Conservation (phyloP, 2,329 filamentous ascomycete species). For the Aspergillus brunneoviolaceus region DNA sequence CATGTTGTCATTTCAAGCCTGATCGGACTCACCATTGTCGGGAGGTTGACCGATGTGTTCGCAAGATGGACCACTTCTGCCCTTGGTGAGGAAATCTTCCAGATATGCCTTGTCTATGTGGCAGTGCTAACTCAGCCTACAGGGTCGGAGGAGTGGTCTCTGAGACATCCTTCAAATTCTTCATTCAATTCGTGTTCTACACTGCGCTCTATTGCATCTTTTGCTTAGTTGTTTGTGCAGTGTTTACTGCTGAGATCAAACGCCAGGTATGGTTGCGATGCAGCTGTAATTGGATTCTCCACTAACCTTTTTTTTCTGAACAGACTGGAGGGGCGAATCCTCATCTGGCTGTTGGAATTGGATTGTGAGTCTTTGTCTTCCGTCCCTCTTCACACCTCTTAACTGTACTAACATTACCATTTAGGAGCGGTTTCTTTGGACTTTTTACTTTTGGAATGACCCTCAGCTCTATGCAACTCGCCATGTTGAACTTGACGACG, state of each 20-base stretch:
- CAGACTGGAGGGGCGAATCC: constrained; percentile 50
- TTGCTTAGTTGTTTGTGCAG: constrained; percentile 62
- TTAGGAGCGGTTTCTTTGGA: constrained; percentile 65
- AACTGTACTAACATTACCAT: constrained; percentile 10
- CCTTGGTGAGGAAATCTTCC: constrained; percentile 59
- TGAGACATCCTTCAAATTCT: constrained; percentile 87
- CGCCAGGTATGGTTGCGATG: constrained; percentile 39
- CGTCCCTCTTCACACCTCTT: not conserved
- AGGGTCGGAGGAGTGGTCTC: constrained; percentile 91
- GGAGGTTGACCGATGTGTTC: constrained; percentile 76
- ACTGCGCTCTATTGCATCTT: constrained; percentile 66
- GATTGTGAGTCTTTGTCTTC: constrained; percentile 47
- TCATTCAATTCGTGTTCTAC: constrained; percentile 82
- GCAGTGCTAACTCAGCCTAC: constrained; percentile 13
- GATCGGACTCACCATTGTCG: constrained; percentile 86
- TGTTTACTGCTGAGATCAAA: constrained; percentile 60
- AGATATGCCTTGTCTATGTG: not conserved
- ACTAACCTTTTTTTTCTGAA: constrained; percentile 14
- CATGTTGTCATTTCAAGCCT: constrained; percentile 82
- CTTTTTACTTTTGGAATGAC: constrained; percentile 82
- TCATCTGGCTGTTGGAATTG: constrained; percentile 66
- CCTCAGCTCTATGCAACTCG: constrained; percentile 67
- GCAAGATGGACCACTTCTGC: constrained; percentile 94
- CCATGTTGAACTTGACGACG: constrained; percentile 74
- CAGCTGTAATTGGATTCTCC: not conserved